These are phyloP conservation scores for Annulohypoxylon bovei DNA, from an alignment of 495 filamentous ascomycete genomes.

Conservation along the genomic window DNA sequence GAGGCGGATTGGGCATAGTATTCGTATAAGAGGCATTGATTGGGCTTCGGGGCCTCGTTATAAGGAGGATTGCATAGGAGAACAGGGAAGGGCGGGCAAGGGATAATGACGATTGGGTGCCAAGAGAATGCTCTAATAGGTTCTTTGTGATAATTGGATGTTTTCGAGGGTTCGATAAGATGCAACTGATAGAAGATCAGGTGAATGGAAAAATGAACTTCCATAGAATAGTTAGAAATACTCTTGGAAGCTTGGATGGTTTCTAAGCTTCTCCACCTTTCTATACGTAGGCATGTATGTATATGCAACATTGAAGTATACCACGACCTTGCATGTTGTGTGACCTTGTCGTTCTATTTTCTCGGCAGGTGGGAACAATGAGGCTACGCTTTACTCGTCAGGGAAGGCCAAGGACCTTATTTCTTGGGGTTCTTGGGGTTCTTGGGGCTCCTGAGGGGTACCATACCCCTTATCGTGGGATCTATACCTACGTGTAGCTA, in stretches of 20 bases:
- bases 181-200: not conserved
- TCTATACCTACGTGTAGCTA: no score
- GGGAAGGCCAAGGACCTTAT: slow-evolving; percentile 26
- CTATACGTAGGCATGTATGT: not conserved
- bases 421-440: slow-evolving; percentile 8
- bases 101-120: slow-evolving; percentile 37
- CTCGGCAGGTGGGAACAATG: slow-evolving; percentile 34
- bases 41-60: slow-evolving; percentile 27
- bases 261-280: not conserved
- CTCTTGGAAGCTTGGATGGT: slow-evolving; percentile 20
- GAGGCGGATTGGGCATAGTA: slow-evolving; percentile 36
- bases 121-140: slow-evolving; percentile 25
- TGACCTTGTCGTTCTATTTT: slow-evolving; percentile 23
- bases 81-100: slow-evolving; percentile 30
- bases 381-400: slow-evolving; percentile 38
- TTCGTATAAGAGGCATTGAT: slow-evolving; percentile 29
- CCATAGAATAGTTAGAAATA: slow-evolving; percentile 3
- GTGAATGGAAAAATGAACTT: not conserved
- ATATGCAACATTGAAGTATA: not conserved
- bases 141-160: slow-evolving; percentile 3
- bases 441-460: not conserved
- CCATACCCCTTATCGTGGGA: no score
- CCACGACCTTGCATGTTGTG: slow-evolving; percentile 6
- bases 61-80: slow-evolving; percentile 21
- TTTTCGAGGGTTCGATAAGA: slow-evolving; percentile 17